These are phyloP conservation scores for Lepidium sativum DNA, from an alignment of 345 rosid genomes.

Conservation along the genomic window DNA sequence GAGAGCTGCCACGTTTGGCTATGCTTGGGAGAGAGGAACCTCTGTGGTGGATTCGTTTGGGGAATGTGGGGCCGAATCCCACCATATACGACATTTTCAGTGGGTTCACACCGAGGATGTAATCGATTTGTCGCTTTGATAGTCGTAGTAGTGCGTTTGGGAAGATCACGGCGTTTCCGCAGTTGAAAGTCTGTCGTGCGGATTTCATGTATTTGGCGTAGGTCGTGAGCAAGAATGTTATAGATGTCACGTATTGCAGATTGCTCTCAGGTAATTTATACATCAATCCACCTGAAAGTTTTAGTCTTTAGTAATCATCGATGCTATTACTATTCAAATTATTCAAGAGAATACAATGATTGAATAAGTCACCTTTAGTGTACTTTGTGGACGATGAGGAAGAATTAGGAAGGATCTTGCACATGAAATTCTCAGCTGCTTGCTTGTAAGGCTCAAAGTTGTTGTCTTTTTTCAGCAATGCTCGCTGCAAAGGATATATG, in stretches of 20 bases:
- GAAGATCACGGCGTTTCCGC: slow-evolving; percentile 52
- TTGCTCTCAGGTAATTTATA: slow-evolving; percentile 64
- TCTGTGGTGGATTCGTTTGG: slow-evolving; percentile 65
- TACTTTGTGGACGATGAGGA: slow-evolving; percentile 70
- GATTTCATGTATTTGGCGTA: slow-evolving; percentile 76
- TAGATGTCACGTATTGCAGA: slow-evolving; percentile 81
- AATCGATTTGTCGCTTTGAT: slow-evolving; percentile 79
- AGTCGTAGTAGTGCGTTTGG: slow-evolving; percentile 38
- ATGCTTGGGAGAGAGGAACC: slow-evolving; percentile 60
- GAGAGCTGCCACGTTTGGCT: slow-evolving; percentile 26
- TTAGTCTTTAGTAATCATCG: background rate
- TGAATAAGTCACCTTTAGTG: slow-evolving; percentile 46
- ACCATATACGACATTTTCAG: slow-evolving; percentile 77
- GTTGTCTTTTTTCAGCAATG: slow-evolving; percentile 35
- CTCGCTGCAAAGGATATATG: slow-evolving; percentile 34
- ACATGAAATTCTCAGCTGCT: slow-evolving; percentile 80
- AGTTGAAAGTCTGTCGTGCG: slow-evolving; percentile 42
- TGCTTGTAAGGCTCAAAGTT: slow-evolving; percentile 53
- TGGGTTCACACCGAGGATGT: slow-evolving; percentile 80
- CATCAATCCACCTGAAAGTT: slow-evolving; percentile 59
- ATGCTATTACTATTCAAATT: background rate
- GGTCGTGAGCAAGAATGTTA: slow-evolving; percentile 66
- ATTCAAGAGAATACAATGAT: background rate
- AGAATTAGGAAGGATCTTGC: slow-evolving; percentile 65
- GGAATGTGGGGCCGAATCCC: slow-evolving; percentile 57